Evolutionary conservation across 768 basidiomycete genomes (phyloP).

Genomic region (Pulveroboletus sp.): DNA sequence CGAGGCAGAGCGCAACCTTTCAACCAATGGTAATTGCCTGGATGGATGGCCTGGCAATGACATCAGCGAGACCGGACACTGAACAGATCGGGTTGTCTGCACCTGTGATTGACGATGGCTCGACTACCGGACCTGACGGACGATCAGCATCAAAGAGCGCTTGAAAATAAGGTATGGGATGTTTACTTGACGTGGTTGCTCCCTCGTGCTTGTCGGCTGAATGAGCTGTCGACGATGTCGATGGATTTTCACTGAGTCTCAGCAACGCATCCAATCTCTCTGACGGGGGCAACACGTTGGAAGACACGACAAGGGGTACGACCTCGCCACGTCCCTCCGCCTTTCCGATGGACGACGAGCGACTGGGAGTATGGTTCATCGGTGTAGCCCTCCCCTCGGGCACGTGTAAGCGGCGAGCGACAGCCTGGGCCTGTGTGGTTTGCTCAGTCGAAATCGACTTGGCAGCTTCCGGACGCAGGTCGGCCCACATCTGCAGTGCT

Average conservation of each 20-base stretch:
- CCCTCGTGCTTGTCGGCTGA: constrained; percentile 17
- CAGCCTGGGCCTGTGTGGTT: constrained; percentile 42
- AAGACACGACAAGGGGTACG: constrained; percentile 15
- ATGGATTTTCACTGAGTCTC: constrained; percentile 19
- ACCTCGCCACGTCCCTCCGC: constrained; percentile 16
- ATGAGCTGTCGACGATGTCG: constrained; percentile 12
- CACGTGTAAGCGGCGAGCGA: constrained; percentile 45
- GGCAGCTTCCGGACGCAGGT: constrained; percentile 59
- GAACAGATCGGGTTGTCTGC: constrained; percentile 1
- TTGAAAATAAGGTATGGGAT: neutral
- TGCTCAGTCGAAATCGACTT: constrained; percentile 44
- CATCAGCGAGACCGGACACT: constrained; percentile 8
- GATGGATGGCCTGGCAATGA: constrained; percentile 10
- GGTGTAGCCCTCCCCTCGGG: constrained; percentile 44
- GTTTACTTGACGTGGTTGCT: constrained; percentile 25
- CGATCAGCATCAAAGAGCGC: constrained; percentile 6
- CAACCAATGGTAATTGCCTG: constrained; percentile 1
- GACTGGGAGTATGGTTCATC: constrained; percentile 30
- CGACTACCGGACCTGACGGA: constrained; percentile 22
- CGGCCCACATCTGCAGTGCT: constrained; percentile 89
- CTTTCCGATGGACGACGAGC: constrained; percentile 35
- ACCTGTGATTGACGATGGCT: constrained; percentile 17
- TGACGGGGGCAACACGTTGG: constrained; percentile 11
- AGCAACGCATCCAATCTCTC: constrained; percentile 25
- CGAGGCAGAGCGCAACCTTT: neutral